A percentile compares a stretch with the other conserved stretches of the same genome.
phyloP scores from a whole-genome alignment of 1,284 basidiomycete genomes.

The Fomitiporia mediterranea region DNA sequence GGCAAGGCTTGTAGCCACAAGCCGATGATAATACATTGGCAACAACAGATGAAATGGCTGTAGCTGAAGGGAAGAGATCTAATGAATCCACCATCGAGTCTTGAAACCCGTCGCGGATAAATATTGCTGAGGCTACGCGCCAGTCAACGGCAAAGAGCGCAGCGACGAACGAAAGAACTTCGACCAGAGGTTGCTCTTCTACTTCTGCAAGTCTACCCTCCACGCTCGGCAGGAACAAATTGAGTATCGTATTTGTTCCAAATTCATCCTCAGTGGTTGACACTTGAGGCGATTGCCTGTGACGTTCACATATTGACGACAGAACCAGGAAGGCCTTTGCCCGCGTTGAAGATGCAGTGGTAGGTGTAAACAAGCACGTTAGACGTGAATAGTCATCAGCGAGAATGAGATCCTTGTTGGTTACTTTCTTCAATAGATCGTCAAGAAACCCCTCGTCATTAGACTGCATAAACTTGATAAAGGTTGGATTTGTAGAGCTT shows the following conservation, averaged over 20 bases:
- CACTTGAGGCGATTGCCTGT: conserved; percentile 35
- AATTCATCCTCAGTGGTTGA: conserved; percentile 36
- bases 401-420: neutral
- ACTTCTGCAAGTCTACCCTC: conserved; percentile 48
- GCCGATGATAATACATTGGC: conserved; percentile 72
- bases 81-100: conserved; percentile 60
- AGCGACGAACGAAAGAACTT: conserved; percentile 56
- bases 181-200: conserved; percentile 44
- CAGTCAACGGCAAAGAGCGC: conserved; percentile 77
- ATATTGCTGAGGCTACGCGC: conserved; percentile 54
- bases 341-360: conserved; percentile 30
- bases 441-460: conserved; percentile 12
- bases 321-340: conserved; percentile 66
- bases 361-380: conserved; percentile 26
- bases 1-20: conserved; percentile 65
- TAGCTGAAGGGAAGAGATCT: conserved; percentile 52
- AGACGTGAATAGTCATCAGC: conserved; percentile 28
- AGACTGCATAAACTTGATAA: neutral
- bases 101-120: conserved; percentile 55
- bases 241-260: conserved; percentile 44
- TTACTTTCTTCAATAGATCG: neutral
- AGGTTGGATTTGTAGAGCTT: neutral
- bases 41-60: conserved; percentile 45
- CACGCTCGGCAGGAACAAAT: conserved; percentile 45
- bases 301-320: conserved; percentile 58